Evolutionary conservation across 1,284 basidiomycete genomes (phyloP).

Genomic region (Bondarzewia mesenterica): DNA sequence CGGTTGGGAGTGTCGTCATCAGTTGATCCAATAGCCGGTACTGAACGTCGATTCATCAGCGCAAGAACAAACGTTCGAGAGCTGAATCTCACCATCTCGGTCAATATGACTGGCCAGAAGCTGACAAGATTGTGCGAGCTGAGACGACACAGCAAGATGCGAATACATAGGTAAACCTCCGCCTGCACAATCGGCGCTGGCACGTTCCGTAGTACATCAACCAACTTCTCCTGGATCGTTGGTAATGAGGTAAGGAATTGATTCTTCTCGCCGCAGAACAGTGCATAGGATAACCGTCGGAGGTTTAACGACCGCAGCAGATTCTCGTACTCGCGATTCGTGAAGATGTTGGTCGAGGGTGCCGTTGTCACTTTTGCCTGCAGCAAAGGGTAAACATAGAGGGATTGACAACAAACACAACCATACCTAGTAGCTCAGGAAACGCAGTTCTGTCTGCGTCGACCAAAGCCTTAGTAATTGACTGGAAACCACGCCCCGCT

Average conservation of each 20-base stretch:
- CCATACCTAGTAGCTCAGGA: slow-evolving; percentile 71
- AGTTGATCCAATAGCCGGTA: slow-evolving; percentile 72
- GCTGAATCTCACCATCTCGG: slow-evolving; percentile 74
- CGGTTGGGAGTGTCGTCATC: slow-evolving; percentile 52
- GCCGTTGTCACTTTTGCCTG: slow-evolving; percentile 79
- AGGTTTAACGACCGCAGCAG: slow-evolving; percentile 83
- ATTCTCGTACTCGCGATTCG: slow-evolving; percentile 93
- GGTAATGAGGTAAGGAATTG: slow-evolving; percentile 88
- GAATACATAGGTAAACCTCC: slow-evolving; percentile 91
- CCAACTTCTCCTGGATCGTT: slow-evolving; percentile 91
- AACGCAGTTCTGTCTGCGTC: slow-evolving; percentile 85
- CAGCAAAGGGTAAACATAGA: slow-evolving; percentile 2
- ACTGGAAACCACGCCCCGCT: slow-evolving; percentile 62
- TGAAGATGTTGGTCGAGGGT: slow-evolving; percentile 93
- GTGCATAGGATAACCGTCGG: slow-evolving; percentile 78
- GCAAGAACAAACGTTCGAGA: neutral
- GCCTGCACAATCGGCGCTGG: slow-evolving; percentile 83
- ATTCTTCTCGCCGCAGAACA: slow-evolving; percentile 85
- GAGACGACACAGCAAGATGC: slow-evolving; percentile 88
- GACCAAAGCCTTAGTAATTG: slow-evolving; percentile 75
- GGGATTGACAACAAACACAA: neutral
- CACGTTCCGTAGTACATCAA: slow-evolving; percentile 82
- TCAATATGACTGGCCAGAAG: slow-evolving; percentile 95
- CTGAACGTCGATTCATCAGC: slow-evolving; percentile 27
- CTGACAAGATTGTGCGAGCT: slow-evolving; percentile 87